A percentile compares a stretch with the other conserved stretches of the same genome.
phyloP scores from a whole-genome alignment of 768 basidiomycete species.

The Cubamyces sp. region DNA sequence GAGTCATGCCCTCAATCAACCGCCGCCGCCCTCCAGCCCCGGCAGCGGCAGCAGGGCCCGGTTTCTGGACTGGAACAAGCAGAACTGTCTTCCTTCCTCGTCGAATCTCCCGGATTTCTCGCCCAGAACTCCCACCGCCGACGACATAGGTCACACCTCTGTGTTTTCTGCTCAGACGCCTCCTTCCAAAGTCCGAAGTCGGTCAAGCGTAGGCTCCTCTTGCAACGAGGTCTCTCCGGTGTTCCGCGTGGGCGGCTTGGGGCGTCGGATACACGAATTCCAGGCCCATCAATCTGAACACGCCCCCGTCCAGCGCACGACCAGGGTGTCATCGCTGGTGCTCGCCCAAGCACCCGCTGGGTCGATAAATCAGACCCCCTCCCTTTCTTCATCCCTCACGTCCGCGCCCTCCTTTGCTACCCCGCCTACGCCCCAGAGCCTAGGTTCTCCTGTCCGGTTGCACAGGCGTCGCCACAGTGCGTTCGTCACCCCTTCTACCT shows the following conservation, averaged over 20 bases:
- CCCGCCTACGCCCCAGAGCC: conserved; percentile 27
- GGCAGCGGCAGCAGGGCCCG: conserved; percentile 21
- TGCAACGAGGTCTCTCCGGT: conserved; percentile 26
- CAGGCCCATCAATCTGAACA: conserved; percentile 34
- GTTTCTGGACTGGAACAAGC: conserved; percentile 12
- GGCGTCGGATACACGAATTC: conserved; percentile 20
- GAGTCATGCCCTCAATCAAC: conserved; percentile 11
- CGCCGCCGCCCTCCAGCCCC: conserved; percentile 17
- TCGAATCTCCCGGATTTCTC: conserved; percentile 21
- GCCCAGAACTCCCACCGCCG: conserved; percentile 15
- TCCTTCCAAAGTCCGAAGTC: conserved; percentile 26
- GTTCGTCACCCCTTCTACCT: conserved; percentile 23
- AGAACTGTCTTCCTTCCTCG: conserved; percentile 16
- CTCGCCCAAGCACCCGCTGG: conserved; percentile 27
- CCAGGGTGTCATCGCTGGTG: conserved; percentile 23
- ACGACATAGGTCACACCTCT: conserved; percentile 16
- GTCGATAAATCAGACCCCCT: conserved; percentile 26
- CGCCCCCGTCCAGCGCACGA: conserved; percentile 25
- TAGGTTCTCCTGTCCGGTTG: conserved; percentile 8
- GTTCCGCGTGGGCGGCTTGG: conserved; percentile 20
- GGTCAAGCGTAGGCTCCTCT: conserved; percentile 27
- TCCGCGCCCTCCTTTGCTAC: conserved; percentile 25
- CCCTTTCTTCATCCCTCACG: conserved; percentile 30
- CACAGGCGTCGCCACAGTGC: conserved; percentile 11
- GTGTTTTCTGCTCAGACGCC: conserved; percentile 19